Evolutionary conservation across 1,284 basidiomycete species (phyloP).

Genomic region (Waitea zeae): DNA sequence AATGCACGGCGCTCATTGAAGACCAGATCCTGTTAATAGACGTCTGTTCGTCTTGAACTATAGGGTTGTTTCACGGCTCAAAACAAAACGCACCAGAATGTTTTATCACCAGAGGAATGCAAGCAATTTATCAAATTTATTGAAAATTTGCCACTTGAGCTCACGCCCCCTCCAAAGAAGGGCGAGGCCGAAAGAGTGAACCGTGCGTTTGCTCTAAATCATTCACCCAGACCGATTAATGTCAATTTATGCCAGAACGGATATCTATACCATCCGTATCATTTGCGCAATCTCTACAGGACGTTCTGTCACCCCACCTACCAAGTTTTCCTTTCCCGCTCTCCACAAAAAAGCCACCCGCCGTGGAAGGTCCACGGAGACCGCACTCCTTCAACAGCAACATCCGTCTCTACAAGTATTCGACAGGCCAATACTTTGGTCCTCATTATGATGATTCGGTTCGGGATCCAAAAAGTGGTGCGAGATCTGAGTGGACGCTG

Average conservation of each 20-base stretch:
- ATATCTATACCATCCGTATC: constrained; percentile 39
- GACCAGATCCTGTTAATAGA: constrained; percentile 52
- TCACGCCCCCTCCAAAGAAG: constrained; percentile 55
- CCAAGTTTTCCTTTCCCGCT: constrained; percentile 34
- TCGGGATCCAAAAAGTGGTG: constrained; percentile 32
- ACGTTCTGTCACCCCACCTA: constrained; percentile 37
- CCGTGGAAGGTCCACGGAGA: constrained; percentile 16
- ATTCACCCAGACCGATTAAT: not conserved
- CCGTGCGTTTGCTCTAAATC: constrained; percentile 21
- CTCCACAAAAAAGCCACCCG: constrained; percentile 18
- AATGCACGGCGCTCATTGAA: constrained; percentile 29
- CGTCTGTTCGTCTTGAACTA: constrained; percentile 17
- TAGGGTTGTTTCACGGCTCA: constrained; percentile 1
- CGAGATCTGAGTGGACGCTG: constrained; percentile 65
- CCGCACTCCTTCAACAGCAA: constrained; percentile 50
- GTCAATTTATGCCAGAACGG: constrained; percentile 27
- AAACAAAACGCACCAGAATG: constrained; percentile 21
- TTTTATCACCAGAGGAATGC: constrained; percentile 45
- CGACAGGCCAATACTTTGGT: constrained; percentile 47
- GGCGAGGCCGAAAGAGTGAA: constrained; percentile 67
- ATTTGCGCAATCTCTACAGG: constrained; percentile 41
- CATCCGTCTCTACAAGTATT: constrained; percentile 56
- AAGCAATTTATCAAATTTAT: constrained; percentile 46
- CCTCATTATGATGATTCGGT: constrained; percentile 65
- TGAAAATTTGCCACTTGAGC: constrained; percentile 40